Percentiles rank a stretch among this genome's conserved stretches.
Conservation (phyloP, 2,329 filamentous ascomycete genomes). For the Immersiporthe knoxdaviesiana region DNA sequence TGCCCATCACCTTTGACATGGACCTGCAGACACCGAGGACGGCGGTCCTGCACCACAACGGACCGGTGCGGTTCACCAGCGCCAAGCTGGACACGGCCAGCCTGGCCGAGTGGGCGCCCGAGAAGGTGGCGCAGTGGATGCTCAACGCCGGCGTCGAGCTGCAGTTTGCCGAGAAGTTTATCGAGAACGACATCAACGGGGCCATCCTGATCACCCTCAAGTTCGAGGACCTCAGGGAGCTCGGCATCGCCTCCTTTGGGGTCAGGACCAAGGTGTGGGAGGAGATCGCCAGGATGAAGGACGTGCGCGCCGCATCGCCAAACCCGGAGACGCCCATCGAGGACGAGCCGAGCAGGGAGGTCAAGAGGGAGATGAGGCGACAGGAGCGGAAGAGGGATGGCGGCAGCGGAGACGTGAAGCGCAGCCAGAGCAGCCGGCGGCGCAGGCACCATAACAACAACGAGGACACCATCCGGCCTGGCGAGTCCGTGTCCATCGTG, state of each 20-base stretch:
- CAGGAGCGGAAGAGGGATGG: slow-evolving; percentile 41
- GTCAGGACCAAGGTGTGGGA: slow-evolving; percentile 80
- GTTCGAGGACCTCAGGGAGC: slow-evolving; percentile 82
- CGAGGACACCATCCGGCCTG: slow-evolving; percentile 73
- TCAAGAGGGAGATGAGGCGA: slow-evolving; percentile 49
- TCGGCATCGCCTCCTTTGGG: slow-evolving; percentile 80
- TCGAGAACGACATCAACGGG: slow-evolving; percentile 90
- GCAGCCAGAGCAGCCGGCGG: slow-evolving; percentile 44
- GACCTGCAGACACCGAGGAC: slow-evolving; percentile 41
- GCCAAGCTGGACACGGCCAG: slow-evolving; percentile 61
- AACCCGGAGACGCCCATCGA: slow-evolving; percentile 64
- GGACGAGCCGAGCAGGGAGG: slow-evolving; percentile 57
- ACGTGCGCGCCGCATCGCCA: slow-evolving; percentile 55
- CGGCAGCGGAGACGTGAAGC: slow-evolving; percentile 41
- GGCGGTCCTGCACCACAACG: slow-evolving; percentile 48
- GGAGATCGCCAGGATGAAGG: slow-evolving; percentile 72
- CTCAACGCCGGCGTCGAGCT: slow-evolving; percentile 78
- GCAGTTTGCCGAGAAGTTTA: slow-evolving; percentile 78
- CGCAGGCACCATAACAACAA: slow-evolving; percentile 42
- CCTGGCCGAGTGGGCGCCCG: slow-evolving; percentile 70
- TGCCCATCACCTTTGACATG: slow-evolving; percentile 43
- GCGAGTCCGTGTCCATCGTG: slow-evolving; percentile 87
- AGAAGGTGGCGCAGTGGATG: slow-evolving; percentile 87
- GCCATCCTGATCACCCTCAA: slow-evolving; percentile 87
- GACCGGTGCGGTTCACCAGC: slow-evolving; percentile 60